Evolutionary conservation across 2,329 filamentous ascomycete species (phyloP).

Genomic region (Monosporascus cannonballus): DNA sequence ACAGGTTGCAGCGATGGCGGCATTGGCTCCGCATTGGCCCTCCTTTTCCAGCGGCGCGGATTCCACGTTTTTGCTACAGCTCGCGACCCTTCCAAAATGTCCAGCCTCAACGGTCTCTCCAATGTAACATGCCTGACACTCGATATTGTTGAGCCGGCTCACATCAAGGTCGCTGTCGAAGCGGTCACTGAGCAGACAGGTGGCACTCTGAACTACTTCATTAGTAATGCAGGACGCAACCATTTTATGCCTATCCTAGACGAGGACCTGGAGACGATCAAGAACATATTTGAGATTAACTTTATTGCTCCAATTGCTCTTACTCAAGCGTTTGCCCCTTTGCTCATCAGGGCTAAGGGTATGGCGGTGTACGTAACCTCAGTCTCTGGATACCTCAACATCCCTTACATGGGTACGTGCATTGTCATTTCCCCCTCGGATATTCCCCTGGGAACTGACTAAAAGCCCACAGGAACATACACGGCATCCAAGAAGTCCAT

Average conservation of each 20-base stretch:
- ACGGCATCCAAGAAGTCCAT: conserved; percentile 21
- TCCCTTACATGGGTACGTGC: conserved; percentile 18
- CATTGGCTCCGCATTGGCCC: conserved; percentile 19
- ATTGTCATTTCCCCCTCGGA: not conserved
- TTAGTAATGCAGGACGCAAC: conserved; percentile 22
- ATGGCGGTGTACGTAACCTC: conserved; percentile 20
- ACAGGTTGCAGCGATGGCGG: conserved; percentile 25
- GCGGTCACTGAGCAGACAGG: conserved; percentile 14
- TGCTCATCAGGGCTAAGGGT: conserved; percentile 24
- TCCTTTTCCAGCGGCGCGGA: conserved; percentile 15
- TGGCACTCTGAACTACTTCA: conserved; percentile 17
- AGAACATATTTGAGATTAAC: conserved; percentile 23
- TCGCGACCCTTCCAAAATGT: conserved; percentile 16
- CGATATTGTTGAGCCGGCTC: conserved; percentile 14
- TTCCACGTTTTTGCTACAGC: conserved; percentile 22
- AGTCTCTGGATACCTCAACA: no score
- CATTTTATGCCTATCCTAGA: conserved; percentile 23
- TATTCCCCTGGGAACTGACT: not conserved
- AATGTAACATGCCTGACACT: conserved; percentile 18
- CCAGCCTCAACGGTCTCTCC: conserved; percentile 10
- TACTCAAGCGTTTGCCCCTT: conserved; percentile 19
- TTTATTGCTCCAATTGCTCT: conserved; percentile 23
- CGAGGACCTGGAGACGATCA: conserved; percentile 13
- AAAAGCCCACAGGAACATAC: conserved; percentile 14
- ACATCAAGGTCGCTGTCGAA: conserved; percentile 16